Conservation (phyloP, 148 eudicot species). For the Nyssa sinensis region DNA sequence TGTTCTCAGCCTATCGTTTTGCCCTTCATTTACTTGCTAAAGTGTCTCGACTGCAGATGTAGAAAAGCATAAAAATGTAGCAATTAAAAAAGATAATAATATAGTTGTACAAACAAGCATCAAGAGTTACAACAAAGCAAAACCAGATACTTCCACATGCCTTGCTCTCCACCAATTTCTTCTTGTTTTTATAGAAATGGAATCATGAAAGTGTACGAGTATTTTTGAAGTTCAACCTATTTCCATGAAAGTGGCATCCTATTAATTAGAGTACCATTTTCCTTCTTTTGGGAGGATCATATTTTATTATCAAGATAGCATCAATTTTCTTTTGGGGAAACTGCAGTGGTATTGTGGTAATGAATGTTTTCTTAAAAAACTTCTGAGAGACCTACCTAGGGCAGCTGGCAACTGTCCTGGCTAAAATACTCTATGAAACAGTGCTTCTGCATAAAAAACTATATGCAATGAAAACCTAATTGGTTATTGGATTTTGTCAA, state of each 20-base stretch:
- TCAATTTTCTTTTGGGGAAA: neutral
- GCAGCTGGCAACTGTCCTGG: neutral
- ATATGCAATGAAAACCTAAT: neutral
- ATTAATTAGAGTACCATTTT: neutral
- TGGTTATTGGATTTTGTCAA: neutral
- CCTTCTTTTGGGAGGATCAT: neutral
- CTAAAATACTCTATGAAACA: neutral
- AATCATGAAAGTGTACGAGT: neutral
- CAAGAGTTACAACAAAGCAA: neutral
- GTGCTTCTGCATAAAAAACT: neutral
- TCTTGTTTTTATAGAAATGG: neutral
- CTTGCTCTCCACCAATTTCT: neutral
- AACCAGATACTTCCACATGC: neutral
- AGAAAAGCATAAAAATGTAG: neutral
- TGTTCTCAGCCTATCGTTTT: neutral
- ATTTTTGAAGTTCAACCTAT: too few relatives aligned
- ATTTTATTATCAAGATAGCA: neutral
- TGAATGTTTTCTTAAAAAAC: neutral
- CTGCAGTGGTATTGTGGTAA: neutral
- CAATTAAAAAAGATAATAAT: neutral
- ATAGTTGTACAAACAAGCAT: neutral
- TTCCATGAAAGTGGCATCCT: neutral
- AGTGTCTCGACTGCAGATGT: neutral
- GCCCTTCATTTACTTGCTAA: neutral
- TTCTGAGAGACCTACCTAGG: neutral